Evolutionary conservation across 768 basidiomycete genomes (phyloP), one percentile per base, ranked within the genome.

Genomic region (Tricholoma hemisulphureum): DNA sequence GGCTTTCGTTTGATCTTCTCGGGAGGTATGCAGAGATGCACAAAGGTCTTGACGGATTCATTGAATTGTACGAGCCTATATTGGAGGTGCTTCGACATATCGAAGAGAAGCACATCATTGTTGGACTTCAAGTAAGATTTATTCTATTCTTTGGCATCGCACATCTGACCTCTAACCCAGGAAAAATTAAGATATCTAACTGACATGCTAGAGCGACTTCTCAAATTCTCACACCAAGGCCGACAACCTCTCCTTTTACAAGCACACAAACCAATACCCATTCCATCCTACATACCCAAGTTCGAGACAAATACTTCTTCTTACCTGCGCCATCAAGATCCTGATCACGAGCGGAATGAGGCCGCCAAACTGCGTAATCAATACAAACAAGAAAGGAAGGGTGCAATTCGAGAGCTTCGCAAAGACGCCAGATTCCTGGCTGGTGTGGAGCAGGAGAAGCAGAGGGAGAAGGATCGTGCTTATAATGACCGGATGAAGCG

Each of bases 391-490:
- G 97, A 98, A 78, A 79, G 84, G 68, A 98, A 98, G 79, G 95
- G 97, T 43, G 97, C 97, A 4, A 94, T 99, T 60, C 80, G 96
- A 46, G 97, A 99, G 69, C 78, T 99, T 53, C 85, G 97, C 59
- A 98, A 98, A 78, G 97, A 99, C 69, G 88, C 93, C 60, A 82
- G 84, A 63, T 99, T 98, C 84, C 78, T 99, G 73, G 93, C 96
- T 9, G 80, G 79, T 26, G 94, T 95, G 68, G 87, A 93, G 65
- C 87, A 92, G 67, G 84, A 87, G 74, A 85, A 88, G 68, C 89
- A 93, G 75, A 75, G 79, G 71, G 89, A 90, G 77, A 95, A 93
- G 80, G 96, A 98, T 66, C 77, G 66, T 61, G 75, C 73, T 26
- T 98, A 99, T 73, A 86, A 84, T 65, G 83, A 85, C 50, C 83